Evolutionary conservation across 441 rosid genomes (phyloP).

Genomic region (California macrophylla): DNA sequence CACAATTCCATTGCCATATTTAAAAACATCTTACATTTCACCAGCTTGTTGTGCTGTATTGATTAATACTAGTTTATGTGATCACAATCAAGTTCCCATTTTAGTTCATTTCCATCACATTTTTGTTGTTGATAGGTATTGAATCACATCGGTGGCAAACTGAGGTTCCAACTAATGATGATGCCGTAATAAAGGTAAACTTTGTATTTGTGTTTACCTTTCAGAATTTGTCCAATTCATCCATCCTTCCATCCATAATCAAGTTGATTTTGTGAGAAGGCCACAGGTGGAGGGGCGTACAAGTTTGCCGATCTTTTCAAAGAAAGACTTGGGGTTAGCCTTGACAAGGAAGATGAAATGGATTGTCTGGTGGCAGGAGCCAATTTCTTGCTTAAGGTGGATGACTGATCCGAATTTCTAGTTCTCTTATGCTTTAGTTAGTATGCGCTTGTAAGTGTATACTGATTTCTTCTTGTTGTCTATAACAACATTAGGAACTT

Average conservation of each 20-base stretch:
- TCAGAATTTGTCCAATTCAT: background rate
- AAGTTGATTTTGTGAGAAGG: constrained; percentile 48
- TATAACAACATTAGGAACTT: background rate
- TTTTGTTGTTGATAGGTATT: constrained; percentile 31
- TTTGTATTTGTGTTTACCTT: constrained; percentile 10
- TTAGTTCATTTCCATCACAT: constrained; percentile 9
- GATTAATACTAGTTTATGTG: background rate
- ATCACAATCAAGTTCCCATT: constrained; percentile 7
- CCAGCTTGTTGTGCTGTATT: background rate
- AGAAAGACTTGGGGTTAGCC: constrained; percentile 85
- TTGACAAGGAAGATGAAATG: constrained; percentile 99
- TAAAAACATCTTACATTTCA: background rate
- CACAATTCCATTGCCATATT: constrained; percentile 6
- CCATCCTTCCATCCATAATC: constrained; percentile 16
- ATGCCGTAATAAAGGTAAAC: constrained; percentile 53
- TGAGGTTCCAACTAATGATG: constrained; percentile 26
- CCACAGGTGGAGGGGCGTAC: constrained; percentile 97
- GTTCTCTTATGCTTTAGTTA: background rate
- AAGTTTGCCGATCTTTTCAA: constrained; percentile 88
- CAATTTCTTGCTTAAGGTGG: constrained; percentile 91
- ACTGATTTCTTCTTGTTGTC: constrained; percentile 3
- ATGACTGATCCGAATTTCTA: constrained; percentile 1
- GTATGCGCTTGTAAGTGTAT: background rate
- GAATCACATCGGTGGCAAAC: constrained; percentile 40
- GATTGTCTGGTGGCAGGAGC: constrained; percentile 96